phyloP scores from a whole-genome alignment of 176 grass and related monocot genomes.

The Ananas comosus region DNA sequence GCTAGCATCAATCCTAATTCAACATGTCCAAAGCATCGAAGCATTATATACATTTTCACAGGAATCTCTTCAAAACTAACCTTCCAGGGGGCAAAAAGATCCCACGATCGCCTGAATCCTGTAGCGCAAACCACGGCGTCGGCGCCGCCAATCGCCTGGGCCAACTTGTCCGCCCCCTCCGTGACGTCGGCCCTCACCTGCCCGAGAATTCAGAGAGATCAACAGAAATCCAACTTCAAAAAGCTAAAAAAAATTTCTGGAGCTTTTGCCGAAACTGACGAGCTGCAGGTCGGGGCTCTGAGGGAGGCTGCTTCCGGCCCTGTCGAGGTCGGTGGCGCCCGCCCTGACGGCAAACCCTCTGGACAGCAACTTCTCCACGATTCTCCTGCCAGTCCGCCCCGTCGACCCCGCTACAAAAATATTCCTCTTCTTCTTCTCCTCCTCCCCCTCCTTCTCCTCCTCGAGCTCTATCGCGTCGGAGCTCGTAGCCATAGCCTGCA shows the following conservation, averaged over 20 bases:
- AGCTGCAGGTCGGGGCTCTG: constrained; percentile 41
- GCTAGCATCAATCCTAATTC: not conserved
- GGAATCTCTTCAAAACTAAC: constrained; percentile 3
- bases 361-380: constrained; percentile 53
- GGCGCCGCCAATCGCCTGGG: constrained; percentile 37
- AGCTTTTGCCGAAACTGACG: constrained; percentile 24
- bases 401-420: constrained; percentile 65
- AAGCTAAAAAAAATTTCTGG: not conserved
- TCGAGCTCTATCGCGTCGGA: not conserved
- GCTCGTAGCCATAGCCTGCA: constrained; percentile 22
- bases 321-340: constrained; percentile 36
- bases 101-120: constrained; percentile 49
- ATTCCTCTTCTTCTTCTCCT: constrained; percentile 33
- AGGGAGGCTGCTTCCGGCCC: constrained; percentile 35
- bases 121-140: constrained; percentile 57
- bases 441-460: not conserved
- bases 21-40: not conserved
- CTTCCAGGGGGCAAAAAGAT: constrained; percentile 71
- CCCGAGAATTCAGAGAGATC: not conserved
- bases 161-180: constrained; percentile 35
- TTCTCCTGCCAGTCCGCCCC: constrained; percentile 50
- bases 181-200: constrained; percentile 63
- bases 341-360: constrained; percentile 45
- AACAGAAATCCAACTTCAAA: constrained; percentile 4
- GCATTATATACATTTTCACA: not conserved